Conservation (phyloP, 768 basidiomycete genomes). For the Rhodotorula kratochvilovae region DNA sequence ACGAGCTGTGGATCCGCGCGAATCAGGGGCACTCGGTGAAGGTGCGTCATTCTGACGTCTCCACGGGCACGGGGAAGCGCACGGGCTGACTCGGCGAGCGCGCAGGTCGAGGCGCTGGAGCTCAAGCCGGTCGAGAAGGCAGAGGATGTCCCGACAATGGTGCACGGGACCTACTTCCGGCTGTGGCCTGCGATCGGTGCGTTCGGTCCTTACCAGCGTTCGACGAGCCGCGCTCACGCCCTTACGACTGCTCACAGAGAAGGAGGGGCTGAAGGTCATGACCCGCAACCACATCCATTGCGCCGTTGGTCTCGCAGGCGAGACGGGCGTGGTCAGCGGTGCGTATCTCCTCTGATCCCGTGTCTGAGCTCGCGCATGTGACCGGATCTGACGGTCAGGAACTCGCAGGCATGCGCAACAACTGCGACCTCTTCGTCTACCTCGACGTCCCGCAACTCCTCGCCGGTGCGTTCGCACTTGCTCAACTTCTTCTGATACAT, state of each 20-base stretch:
- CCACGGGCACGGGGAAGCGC: not conserved
- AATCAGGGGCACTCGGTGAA: slow-evolving; percentile 85
- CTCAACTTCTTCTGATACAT: slow-evolving; percentile 41
- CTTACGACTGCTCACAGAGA: slow-evolving; percentile 11
- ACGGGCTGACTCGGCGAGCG: not conserved
- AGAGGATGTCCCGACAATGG: slow-evolving; percentile 68
- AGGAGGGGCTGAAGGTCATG: slow-evolving; percentile 55
- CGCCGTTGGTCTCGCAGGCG: slow-evolving; percentile 67
- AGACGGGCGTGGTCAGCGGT: slow-evolving; percentile 69
- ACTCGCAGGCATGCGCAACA: slow-evolving; percentile 68
- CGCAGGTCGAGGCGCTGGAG: slow-evolving; percentile 65
- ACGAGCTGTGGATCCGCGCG: slow-evolving; percentile 79
- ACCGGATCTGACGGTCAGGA: not conserved
- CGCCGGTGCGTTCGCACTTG: slow-evolving; percentile 16
- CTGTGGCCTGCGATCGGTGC: slow-evolving; percentile 72
- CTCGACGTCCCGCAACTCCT: slow-evolving; percentile 61
- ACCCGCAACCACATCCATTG: slow-evolving; percentile 86
- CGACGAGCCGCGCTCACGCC: not conserved
- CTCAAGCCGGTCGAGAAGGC: slow-evolving; percentile 58
- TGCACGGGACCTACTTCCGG: slow-evolving; percentile 68
- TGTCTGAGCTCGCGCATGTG: too few relatives aligned
- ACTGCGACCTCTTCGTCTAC: slow-evolving; percentile 74
- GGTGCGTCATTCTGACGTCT: slow-evolving; percentile 49
- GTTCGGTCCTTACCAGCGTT: slow-evolving; percentile 12
- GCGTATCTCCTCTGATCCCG: slow-evolving; percentile 42